Percentiles rank a stretch among this genome's conserved stretches.
Evolutionary conservation across 495 filamentous ascomycete genomes (phyloP).

Genomic region (Xylaria bambusicola): DNA sequence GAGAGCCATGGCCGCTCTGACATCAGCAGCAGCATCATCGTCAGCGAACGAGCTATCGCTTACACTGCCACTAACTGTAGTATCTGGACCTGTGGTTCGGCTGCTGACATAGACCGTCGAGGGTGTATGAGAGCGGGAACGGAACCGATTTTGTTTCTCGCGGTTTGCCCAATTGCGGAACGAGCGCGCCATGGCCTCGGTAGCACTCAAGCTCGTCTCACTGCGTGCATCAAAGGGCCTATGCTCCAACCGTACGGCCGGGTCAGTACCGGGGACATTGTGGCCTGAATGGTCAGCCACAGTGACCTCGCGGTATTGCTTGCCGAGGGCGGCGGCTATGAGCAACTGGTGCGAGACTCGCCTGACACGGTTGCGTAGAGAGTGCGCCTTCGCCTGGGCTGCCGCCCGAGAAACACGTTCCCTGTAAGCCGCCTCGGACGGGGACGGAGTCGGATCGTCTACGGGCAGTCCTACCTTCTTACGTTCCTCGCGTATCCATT

Average conservation of each 20-base stretch:
- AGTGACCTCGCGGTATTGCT: slow-evolving; percentile 22
- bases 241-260: background rate
- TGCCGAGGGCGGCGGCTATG: slow-evolving; percentile 22
- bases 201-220: slow-evolving; percentile 14
- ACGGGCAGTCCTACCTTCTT: slow-evolving; percentile 9
- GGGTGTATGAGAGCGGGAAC: background rate
- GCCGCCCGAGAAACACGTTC: background rate
- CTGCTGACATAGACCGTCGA: background rate
- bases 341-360: slow-evolving; percentile 26
- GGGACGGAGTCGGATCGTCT: slow-evolving; percentile 8
- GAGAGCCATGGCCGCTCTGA: slow-evolving; percentile 11
- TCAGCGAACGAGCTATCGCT: slow-evolving; percentile 2
- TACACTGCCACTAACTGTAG: background rate
- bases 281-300: slow-evolving; percentile 16
- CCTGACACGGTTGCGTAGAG: slow-evolving; percentile 18
- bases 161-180: slow-evolving; percentile 21
- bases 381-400: background rate
- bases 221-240: slow-evolving; percentile 18
- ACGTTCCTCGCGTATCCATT: background rate
- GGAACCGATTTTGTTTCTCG: background rate
- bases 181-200: slow-evolving; percentile 20
- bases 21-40: background rate
- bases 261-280: slow-evolving; percentile 8
- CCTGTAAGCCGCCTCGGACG: slow-evolving; percentile 1
- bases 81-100: slow-evolving; percentile 4